Percentiles rank a stretch among this genome's conserved stretches.
Conservation (phyloP, 2,329 filamentous ascomycete species). For the Diplodia scrobiculata region DNA sequence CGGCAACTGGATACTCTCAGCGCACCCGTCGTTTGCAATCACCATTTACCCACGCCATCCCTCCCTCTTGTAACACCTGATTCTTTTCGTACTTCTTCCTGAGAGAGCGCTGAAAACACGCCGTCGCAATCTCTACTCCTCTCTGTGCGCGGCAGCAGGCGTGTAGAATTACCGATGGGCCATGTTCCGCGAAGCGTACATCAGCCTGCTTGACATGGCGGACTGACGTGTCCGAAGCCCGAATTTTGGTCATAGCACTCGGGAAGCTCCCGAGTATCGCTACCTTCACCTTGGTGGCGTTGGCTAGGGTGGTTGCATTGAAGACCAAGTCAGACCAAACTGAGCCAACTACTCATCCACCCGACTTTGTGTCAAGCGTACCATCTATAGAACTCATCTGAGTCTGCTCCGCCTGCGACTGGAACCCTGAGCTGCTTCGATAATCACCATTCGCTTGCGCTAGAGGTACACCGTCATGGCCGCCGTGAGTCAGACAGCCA, state of each 20-base stretch:
- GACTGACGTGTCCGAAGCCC: background rate
- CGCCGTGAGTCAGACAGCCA: slow-evolving; percentile 57
- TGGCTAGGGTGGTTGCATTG: background rate
- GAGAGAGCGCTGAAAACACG: background rate
- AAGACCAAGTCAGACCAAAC: background rate
- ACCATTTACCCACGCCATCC: background rate
- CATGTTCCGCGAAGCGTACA: background rate
- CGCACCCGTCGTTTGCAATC: background rate
- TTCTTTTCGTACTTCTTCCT: background rate
- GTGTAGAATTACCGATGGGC: background rate
- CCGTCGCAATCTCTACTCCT: no score
- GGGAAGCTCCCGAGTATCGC: background rate
- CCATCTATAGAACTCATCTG: slow-evolving; percentile 17
- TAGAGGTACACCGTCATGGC: slow-evolving; percentile 51
- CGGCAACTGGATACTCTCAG: background rate
- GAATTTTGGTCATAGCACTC: background rate
- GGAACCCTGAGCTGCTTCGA: background rate
- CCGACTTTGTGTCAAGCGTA: slow-evolving; percentile 3
- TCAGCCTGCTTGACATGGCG: background rate
- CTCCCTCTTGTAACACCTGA: background rate
- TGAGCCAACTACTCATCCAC: background rate
- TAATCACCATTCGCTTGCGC: background rate
- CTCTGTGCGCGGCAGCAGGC: background rate
- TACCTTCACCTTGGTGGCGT: background rate
- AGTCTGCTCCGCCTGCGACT: background rate